phyloP scores from a whole-genome alignment of 2,329 filamentous ascomycete genomes.

The Xylaria sp. region DNA sequence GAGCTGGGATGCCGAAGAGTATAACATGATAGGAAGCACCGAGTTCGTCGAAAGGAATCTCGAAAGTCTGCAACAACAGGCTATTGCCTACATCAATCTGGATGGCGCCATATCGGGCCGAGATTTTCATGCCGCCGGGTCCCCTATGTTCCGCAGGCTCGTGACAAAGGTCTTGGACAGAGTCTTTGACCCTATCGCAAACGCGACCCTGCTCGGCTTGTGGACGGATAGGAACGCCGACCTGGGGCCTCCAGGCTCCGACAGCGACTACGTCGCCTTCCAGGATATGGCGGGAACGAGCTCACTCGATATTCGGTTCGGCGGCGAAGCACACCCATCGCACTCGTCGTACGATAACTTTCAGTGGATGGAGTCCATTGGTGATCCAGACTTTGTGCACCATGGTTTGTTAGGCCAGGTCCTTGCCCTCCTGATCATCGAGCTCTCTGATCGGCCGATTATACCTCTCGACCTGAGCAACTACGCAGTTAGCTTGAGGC shows the following conservation, averaged over 20 bases:
- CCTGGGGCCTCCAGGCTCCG: constrained; percentile 73
- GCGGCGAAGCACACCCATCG: constrained; percentile 69
- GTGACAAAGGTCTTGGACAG: constrained; percentile 76
- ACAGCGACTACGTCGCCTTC: constrained; percentile 87
- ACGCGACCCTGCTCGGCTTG: constrained; percentile 73
- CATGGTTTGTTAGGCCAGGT: constrained; percentile 81
- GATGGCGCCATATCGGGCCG: constrained; percentile 79
- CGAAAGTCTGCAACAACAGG: constrained; percentile 73
- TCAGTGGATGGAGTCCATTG: constrained; percentile 79
- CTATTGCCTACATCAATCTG: constrained; percentile 88
- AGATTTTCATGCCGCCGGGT: constrained; percentile 78
- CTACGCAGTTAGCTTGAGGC: constrained; percentile 70
- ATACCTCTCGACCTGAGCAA: constrained; percentile 79
- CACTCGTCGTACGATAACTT: constrained; percentile 91
- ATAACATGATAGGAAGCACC: constrained; percentile 91
- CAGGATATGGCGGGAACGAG: constrained; percentile 90
- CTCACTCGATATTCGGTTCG: constrained; percentile 83
- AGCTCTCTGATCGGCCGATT: constrained; percentile 80
- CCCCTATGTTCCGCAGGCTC: constrained; percentile 76
- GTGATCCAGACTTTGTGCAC: constrained; percentile 83
- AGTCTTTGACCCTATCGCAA: constrained; percentile 72
- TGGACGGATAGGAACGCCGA: constrained; percentile 71
- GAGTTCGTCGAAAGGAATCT: constrained; percentile 91
- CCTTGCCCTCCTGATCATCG: constrained; percentile 80
- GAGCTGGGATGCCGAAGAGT: constrained; percentile 93